Base-by-base conservation (phyloP, 2,329 filamentous ascomycete species). In the Teratosphaeria destructans region DNA sequence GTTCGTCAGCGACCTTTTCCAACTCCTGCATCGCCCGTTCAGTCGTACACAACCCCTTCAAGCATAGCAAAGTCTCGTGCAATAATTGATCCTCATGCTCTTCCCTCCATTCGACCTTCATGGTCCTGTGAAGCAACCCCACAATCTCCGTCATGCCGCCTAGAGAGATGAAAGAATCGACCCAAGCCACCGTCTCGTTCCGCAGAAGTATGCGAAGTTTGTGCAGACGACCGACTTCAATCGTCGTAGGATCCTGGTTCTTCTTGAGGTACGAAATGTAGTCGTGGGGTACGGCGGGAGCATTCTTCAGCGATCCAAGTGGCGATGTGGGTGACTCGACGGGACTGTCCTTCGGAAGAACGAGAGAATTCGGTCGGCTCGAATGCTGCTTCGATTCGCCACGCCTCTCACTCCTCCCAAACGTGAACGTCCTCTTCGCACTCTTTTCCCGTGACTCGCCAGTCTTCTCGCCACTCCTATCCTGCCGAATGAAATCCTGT, bases 41-140 rank as follows among this genome's bases (percentile, higher is more conserved):
- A 1, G 93, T 96, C 1, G 94, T 99, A 71, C 90, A 95, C 2
- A 97, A 81, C 0, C 90, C 94, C 75, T 99, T 99, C 64, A 99
- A 81, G 70, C 94, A 97, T 52, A 96, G 82, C 56, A 99, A 80
- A 34, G 90, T 87, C 75, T 99, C 94, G 70, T 97, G 93, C 6
- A 99, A 82, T 43, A 99, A 81, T 10, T 87, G 87, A 71, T 97
- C 94, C 75, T 97, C 94, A 69, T 97, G 93, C 68, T 97, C 94
- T 79, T 96, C 94, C 70, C 92, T 90, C 93, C 94, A 99, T 73
- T 97, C 94, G 37, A 99, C 86, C 57, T 88, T 88, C 82, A 96
- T 91, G 67, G 93, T 95, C n/a, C 93, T 85, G 73, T 95, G 87
- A 55, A 97, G 79, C 58, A 97, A 77, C 47, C 83, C 85, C 39